These are phyloP conservation scores for Fallopia convolvulus DNA, from an alignment of 148 eudicot species.

Conservation along the genomic window DNA sequence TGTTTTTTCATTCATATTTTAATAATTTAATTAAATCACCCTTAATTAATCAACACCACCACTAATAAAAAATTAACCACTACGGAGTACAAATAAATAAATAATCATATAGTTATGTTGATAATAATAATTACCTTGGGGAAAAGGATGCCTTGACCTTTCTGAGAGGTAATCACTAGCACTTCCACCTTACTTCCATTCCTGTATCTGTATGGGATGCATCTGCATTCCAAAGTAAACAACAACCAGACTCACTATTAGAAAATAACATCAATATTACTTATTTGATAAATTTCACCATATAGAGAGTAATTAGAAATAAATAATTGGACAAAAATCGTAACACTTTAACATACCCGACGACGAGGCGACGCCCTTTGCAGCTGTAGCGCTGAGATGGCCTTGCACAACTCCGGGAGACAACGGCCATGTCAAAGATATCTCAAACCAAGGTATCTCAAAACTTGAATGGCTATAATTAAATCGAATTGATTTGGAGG, in stretches of 20 bases:
- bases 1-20: not conserved
- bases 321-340: not conserved
- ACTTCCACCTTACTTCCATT: conserved; percentile 32
- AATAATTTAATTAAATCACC: not conserved
- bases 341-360: conserved; percentile 24
- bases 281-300: not conserved
- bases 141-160: conserved; percentile 52
- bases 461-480: not conserved
- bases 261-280: not conserved
- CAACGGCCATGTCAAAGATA: conserved; percentile 14
- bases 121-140: conserved; percentile 38
- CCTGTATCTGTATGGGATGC: conserved; percentile 23
- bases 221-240: not conserved
- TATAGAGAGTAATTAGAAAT: not conserved
- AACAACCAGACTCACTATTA: not conserved
- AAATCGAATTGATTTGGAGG: not conserved
- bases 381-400: conserved; percentile 39
- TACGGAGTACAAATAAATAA: not conserved
- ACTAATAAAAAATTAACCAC: not conserved
- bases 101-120: not conserved
- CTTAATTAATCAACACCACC: not conserved
- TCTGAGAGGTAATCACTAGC: conserved; percentile 52
- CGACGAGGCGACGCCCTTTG: conserved; percentile 39
- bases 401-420: conserved; percentile 38
- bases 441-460: not conserved